Evolutionary conservation across 2,329 filamentous ascomycete species (phyloP).

Genomic region (Chrysoporthe puriensis): DNA sequence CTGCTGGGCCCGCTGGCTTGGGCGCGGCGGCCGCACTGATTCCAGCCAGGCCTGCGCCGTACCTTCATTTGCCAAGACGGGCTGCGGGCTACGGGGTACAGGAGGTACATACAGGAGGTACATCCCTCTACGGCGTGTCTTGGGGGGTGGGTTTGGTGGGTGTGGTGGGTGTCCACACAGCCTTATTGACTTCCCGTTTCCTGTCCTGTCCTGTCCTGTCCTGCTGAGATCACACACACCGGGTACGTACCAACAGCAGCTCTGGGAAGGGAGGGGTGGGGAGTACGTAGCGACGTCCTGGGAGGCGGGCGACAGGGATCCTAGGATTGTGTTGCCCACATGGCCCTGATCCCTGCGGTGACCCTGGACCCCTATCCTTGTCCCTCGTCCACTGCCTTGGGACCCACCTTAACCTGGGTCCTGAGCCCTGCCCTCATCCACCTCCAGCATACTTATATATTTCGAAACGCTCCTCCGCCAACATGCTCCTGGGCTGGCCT

Average conservation of each 20-base stretch:
- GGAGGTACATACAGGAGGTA: neutral
- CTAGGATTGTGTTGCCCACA: neutral
- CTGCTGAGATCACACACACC: neutral
- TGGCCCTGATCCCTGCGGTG: conserved; percentile 3
- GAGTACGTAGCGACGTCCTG: neutral
- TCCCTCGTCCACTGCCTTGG: conserved; percentile 5
- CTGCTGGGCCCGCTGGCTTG: neutral
- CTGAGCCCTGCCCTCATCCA: conserved; percentile 9
- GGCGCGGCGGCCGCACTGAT: neutral
- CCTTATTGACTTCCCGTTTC: conserved; percentile 4
- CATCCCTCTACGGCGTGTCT: neutral
- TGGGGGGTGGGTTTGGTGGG: neutral
- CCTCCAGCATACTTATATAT: conserved; percentile 21
- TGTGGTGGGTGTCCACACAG: neutral
- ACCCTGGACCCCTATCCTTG: neutral
- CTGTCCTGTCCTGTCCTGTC: neutral
- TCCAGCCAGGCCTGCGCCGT: neutral
- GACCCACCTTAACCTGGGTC: conserved; percentile 5
- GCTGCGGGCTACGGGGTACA: neutral
- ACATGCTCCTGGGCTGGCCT: conserved; percentile 5
- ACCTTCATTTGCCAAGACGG: neutral
- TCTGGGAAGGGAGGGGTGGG: neutral
- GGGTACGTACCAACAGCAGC: conserved; percentile 3
- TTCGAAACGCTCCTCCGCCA: conserved; percentile 16
- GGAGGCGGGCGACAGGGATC: neutral